Evolutionary conservation across 768 basidiomycete genomes (phyloP), one percentile per base, ranked within the genome.

Genomic region (Harrya chromipes): DNA sequence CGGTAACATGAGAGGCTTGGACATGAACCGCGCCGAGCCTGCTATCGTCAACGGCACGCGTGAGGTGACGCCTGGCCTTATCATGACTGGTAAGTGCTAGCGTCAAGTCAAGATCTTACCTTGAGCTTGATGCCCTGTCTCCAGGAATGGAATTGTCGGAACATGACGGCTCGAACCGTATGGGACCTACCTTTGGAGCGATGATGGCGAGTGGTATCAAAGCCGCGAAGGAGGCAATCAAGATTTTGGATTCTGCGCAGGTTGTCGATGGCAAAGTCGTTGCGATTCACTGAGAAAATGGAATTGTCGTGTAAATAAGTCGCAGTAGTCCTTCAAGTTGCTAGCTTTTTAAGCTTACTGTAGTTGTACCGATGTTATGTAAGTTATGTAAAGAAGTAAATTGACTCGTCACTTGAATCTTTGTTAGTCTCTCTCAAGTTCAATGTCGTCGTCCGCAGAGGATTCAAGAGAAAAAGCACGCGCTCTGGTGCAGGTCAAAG

Each of bases 1-100:
- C 27, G 87, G 87, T 8, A 85, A 88, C 64, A 90, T 89, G 87
- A 74, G 82, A 35, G 84, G 85, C 10, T 70, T 90, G 53, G 86
- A 88, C 70, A 90, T 89, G 87, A 84, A 80, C 64, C 80, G 83
- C 36, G 83, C 87, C n/a, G 87, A 89, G 66, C 85, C 86, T 4
- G 82, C 80, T n/a, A 89, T 88, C 53, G 84, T 87, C 46, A 87
- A 85, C 55, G 77, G 78, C 26, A 89, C 86, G 17, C 81, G 86
- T 41, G 85, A 91, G 73, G 83, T 90, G 40, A 75, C 77, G 17
- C 86, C 86, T 8, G 87, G 87, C 1, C 74, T 89, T 42, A 78
- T 89, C 61, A 79, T 89, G 76, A 79, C 84, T 38, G 85, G 84
- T 82, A 49, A 59, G 79, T 73, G 14, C 6, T 11, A 7, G 27